Percentiles rank a stretch among this genome's conserved stretches.
Conservation (phyloP, 257 asterid species). For the Solanum pinnatisectum region DNA sequence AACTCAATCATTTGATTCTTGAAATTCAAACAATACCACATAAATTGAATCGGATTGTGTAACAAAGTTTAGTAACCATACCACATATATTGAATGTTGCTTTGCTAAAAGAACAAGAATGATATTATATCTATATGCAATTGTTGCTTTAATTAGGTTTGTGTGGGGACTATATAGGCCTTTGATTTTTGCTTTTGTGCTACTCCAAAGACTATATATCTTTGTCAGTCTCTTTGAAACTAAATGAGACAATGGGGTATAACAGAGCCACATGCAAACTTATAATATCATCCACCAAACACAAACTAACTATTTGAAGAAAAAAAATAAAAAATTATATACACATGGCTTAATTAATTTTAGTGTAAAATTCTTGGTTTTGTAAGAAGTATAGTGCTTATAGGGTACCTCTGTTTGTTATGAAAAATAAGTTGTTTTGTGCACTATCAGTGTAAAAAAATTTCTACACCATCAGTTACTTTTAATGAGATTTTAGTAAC, state of each 20-base stretch:
- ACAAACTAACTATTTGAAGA: not conserved
- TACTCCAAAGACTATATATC: not conserved
- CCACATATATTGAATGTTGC: no score
- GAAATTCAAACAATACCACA: not conserved
- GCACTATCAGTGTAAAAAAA: no score
- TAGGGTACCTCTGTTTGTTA: not conserved
- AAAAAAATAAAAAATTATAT: not conserved
- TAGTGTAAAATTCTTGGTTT: not conserved
- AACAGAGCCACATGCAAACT: not conserved
- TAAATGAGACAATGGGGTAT: not conserved
- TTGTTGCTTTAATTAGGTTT: not conserved
- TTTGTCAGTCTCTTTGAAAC: not conserved
- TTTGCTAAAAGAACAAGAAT: no score
- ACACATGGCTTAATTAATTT: not conserved
- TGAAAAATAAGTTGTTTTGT: no score
- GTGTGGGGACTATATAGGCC: not conserved
- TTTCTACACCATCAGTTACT: no score
- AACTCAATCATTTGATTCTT: not conserved
- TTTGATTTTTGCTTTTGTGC: slow-evolving; percentile 15
- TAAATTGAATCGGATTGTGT: not conserved
- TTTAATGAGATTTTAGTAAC: no score
- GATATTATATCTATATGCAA: no score
- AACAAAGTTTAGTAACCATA: not conserved
- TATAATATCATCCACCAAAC: not conserved
- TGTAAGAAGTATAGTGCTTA: not conserved